Evolutionary conservation across 2,329 filamentous ascomycete genomes (phyloP).

Genomic region (Fulvia fulva): DNA sequence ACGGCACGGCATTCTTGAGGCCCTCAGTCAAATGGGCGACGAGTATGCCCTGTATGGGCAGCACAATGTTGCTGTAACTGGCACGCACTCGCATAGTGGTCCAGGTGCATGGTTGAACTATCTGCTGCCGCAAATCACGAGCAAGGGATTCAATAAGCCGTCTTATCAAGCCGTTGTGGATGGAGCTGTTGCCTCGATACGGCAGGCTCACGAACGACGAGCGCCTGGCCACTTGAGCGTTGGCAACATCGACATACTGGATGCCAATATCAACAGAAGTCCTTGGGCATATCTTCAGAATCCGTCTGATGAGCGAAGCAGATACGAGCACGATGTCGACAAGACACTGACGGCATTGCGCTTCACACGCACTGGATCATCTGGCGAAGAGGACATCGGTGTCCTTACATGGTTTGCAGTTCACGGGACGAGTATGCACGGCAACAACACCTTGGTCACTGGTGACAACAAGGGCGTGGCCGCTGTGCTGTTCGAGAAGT

Average conservation of each 20-base stretch:
- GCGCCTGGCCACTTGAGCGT: slow-evolving; percentile 67
- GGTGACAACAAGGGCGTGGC: slow-evolving; percentile 98
- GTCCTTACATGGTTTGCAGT: slow-evolving; percentile 88
- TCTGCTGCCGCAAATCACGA: slow-evolving; percentile 84
- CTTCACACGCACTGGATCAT: slow-evolving; percentile 61
- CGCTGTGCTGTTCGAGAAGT: slow-evolving; percentile 74
- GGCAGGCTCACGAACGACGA: slow-evolving; percentile 71
- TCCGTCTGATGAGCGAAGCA: slow-evolving; percentile 67
- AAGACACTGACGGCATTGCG: slow-evolving; percentile 76
- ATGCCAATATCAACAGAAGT: slow-evolving; percentile 86
- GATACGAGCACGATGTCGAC: slow-evolving; percentile 65
- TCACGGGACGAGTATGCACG: slow-evolving; percentile 84
- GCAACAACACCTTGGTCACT: slow-evolving; percentile 85
- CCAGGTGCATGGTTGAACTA: slow-evolving; percentile 95
- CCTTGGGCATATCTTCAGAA: slow-evolving; percentile 85
- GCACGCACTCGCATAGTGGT: slow-evolving; percentile 88
- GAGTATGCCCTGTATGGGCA: slow-evolving; percentile 72
- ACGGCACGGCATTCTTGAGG: slow-evolving; percentile 78
- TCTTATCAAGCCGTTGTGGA: slow-evolving; percentile 87
- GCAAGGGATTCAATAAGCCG: slow-evolving; percentile 77
- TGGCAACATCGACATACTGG: slow-evolving; percentile 63
- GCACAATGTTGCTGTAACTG: slow-evolving; percentile 82
- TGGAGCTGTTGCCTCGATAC: slow-evolving; percentile 76
- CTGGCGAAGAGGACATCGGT: slow-evolving; percentile 72
- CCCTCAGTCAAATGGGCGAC: slow-evolving; percentile 62